Conservation (phyloP, 192 early-diverging fungal species). For the Entomortierella chlamydospora region DNA sequence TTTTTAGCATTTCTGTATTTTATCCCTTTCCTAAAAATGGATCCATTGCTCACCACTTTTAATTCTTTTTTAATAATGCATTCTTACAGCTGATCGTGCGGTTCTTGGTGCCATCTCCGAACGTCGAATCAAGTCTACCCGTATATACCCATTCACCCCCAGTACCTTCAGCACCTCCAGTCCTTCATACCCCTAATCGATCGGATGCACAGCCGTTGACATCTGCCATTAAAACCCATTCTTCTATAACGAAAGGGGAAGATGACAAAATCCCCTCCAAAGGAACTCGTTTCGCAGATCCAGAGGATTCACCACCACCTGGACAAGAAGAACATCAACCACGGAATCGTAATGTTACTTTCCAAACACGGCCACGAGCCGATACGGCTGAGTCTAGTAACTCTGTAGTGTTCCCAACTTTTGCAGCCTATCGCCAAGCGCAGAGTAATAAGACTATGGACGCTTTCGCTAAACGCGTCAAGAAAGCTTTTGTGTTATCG, state of each 20-base stretch:
- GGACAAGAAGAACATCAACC: not conserved
- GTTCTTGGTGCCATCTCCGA: constrained; percentile 37
- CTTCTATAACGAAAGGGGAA: too few relatives aligned
- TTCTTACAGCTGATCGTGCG: constrained; percentile 24
- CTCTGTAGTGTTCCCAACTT: constrained; percentile 36
- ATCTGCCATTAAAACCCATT: constrained; percentile 33
- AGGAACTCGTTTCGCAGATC: constrained; percentile 25
- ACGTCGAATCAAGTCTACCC: constrained; percentile 28
- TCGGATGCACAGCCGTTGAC: constrained; percentile 25
- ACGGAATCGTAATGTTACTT: constrained; percentile 22
- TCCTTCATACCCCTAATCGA: constrained; percentile 21
- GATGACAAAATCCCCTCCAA: too few relatives aligned
- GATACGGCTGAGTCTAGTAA: constrained; percentile 43
- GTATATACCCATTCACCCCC: constrained; percentile 43
- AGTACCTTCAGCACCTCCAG: constrained; percentile 16
- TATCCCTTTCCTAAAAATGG: not conserved
- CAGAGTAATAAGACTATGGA: constrained; percentile 34
- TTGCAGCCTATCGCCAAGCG: constrained; percentile 40
- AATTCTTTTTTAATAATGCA: not conserved
- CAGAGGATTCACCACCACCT: not conserved
- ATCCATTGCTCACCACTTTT: not conserved
- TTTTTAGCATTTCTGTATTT: too few relatives aligned
- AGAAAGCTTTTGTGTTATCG: constrained; percentile 27
- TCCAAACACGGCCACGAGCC: constrained; percentile 45
- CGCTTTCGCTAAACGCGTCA: constrained; percentile 42